These are phyloP conservation scores for Pseudonitzschia delicatissima DNA, from an alignment of 108 stramenopile species.

Conservation along the genomic window DNA sequence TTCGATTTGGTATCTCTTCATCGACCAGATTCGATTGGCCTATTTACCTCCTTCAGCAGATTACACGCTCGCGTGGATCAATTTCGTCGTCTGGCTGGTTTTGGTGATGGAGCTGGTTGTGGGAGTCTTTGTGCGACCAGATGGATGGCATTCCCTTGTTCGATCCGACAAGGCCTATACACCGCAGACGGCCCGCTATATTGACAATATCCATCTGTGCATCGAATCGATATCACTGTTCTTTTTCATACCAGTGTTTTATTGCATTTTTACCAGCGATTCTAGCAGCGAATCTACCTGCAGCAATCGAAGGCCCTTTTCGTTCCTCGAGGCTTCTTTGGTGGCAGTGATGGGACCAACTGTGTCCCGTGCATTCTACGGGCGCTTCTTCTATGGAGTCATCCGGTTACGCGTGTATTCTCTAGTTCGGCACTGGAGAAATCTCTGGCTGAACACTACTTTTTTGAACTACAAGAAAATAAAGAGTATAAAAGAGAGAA, in stretches of 20 bases:
- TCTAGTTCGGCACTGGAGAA: constrained; percentile 78
- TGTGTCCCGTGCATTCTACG: constrained; percentile 18
- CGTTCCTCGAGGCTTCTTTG: constrained; percentile 19
- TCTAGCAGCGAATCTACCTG: constrained; percentile 31
- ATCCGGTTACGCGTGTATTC: constrained; percentile 70
- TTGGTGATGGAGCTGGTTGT: constrained; percentile 68
- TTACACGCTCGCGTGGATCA: constrained; percentile 43
- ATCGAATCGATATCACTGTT: constrained; percentile 65
- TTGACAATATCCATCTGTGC: constrained; percentile 61
- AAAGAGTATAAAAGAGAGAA: constrained; percentile 25
- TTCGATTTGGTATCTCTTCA: constrained; percentile 65
- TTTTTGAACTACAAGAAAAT: constrained; percentile 38
- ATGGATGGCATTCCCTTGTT: constrained; percentile 51
- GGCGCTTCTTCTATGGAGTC: constrained; percentile 48
- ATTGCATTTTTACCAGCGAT: constrained; percentile 39
- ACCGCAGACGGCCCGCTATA: constrained; percentile 65
- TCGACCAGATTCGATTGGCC: constrained; percentile 64
- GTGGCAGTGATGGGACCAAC: constrained; percentile 30
- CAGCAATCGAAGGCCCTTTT: constrained; percentile 10
- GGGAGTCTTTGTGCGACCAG: constrained; percentile 72
- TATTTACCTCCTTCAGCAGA: constrained; percentile 57
- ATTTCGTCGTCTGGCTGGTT: constrained; percentile 68
- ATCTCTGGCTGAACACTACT: constrained; percentile 70
- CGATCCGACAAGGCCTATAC: constrained; percentile 67
- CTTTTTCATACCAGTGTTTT: constrained; percentile 68